Percentiles rank a stretch among this genome's conserved stretches.
These are phyloP conservation scores for Corrigiola litoralis DNA, from an alignment of 179 eudicot genomes.

Conservation along the genomic window DNA sequence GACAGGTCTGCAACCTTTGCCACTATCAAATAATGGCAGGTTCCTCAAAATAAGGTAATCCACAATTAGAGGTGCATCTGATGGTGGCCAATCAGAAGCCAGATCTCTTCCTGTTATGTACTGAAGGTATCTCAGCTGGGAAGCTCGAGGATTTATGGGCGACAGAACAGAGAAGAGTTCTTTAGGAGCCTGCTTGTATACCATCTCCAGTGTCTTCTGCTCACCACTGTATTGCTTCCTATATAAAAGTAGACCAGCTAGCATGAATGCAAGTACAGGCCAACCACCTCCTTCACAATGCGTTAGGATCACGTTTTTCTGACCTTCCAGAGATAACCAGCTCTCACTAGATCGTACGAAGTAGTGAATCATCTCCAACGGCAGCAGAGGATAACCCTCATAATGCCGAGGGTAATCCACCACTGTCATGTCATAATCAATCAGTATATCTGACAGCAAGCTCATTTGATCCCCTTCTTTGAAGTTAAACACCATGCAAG, in stretches of 20 bases:
- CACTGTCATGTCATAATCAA: slow-evolving; percentile 86
- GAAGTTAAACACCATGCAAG: slow-evolving; percentile 93
- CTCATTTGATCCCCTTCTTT: slow-evolving; percentile 71
- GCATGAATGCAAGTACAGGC: slow-evolving; percentile 98
- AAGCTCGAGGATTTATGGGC: slow-evolving; percentile 78
- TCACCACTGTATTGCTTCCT: slow-evolving; percentile 82
- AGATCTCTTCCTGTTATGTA: slow-evolving; percentile 69
- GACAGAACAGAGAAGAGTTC: slow-evolving; percentile 57
- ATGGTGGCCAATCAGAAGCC: slow-evolving; percentile 77
- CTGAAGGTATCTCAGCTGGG: slow-evolving; percentile 84
- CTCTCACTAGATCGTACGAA: slow-evolving; percentile 86
- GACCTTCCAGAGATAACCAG: slow-evolving; percentile 76
- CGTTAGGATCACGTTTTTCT: slow-evolving; percentile 84
- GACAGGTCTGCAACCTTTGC: slow-evolving; percentile 79
- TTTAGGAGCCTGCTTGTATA: slow-evolving; percentile 83
- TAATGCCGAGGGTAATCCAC: slow-evolving; percentile 90
- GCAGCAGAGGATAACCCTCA: slow-evolving; percentile 79
- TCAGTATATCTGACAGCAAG: slow-evolving; percentile 65
- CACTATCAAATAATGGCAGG: slow-evolving; percentile 65
- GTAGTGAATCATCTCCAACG: slow-evolving; percentile 80
- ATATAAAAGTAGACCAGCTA: slow-evolving; percentile 81
- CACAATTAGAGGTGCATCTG: slow-evolving; percentile 60
- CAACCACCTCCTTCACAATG: slow-evolving; percentile 94
- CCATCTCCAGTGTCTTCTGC: slow-evolving; percentile 84
- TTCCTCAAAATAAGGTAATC: slow-evolving; percentile 66